Base-by-base conservation (phyloP, 73 alveolate species). In the Paramecium sexaurelia region DNA sequence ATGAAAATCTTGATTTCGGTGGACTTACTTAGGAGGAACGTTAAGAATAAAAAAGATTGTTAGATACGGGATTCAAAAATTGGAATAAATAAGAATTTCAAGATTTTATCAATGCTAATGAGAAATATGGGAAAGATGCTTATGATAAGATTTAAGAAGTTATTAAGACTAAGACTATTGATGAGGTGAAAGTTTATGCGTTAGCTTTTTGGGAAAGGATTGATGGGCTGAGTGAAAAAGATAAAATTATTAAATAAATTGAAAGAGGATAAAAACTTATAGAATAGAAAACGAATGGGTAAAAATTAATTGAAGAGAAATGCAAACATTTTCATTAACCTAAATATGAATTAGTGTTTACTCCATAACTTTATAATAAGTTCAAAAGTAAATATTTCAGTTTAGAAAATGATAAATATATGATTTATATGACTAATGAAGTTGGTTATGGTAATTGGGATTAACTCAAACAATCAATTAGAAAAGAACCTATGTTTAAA, bases 371-470 rank as follows among this genome's bases (percentile, higher is more conserved):
- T 24, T 90, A 90, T 71, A 94, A 94, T 75, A 87, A 96, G 20
- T 92, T 92, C 47, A 97, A 96, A 87, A 92, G 97, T 15, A 97
- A 95, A 47, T 92, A 88, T 85, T 97, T 93, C 94, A 61, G 97
- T 11, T 67, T 87, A 51, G 98, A 97, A 84, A 91, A 95, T 51
- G 99, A 97, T 82, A 96, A 96, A 66, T 85, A 92, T 40, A 94
- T 97, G 35, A 85, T 98, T 27, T 97, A 95, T 89, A 93, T 97
- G 51, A 96, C 99, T 22, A 94, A 97, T 91, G 82, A 95, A 92
- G 91, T 92, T 78, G 99, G 99, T 0, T 98, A 98, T 85, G 99
- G 99, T 37, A 97, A 97, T 85, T 98, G 99, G 99, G 98, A 94
- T 35, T 98, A 92, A 22, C 96, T 98, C 26, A 95, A 96, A 92